phyloP scores from a whole-genome alignment of 352 stramenopile genomes.

The Phytophthora syringae region DNA sequence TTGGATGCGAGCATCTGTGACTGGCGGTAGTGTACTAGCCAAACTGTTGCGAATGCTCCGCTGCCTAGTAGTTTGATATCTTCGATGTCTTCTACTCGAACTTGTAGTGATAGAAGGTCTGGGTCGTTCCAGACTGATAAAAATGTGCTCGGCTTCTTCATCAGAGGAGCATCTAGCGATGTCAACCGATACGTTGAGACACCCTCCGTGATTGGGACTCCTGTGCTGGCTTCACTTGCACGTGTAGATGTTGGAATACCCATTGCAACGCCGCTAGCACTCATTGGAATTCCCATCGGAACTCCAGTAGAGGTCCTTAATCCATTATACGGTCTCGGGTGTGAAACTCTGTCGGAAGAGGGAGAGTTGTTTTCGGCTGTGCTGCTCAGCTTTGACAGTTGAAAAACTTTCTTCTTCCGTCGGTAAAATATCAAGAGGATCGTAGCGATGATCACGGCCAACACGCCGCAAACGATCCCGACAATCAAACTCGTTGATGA shows the following conservation, averaged over 20 bases:
- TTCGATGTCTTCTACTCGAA: conserved; percentile 36
- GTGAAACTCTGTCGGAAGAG: conserved; percentile 12
- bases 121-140: conserved; percentile 41
- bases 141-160: conserved; percentile 16
- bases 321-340: conserved; percentile 11
- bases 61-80: conserved; percentile 34
- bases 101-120: conserved; percentile 32
- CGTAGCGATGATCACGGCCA: conserved; percentile 14
- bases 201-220: conserved; percentile 10
- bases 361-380: conserved; percentile 20
- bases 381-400: conserved; percentile 24
- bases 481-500: conserved; percentile 26
- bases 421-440: conserved; percentile 24
- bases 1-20: conserved; percentile 38
- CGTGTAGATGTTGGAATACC: conserved; percentile 18
- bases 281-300: conserved; percentile 32
- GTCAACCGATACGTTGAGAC: conserved; percentile 10
- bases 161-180: conserved; percentile 4
- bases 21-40: conserved; percentile 33
- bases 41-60: conserved; percentile 40
- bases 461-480: conserved; percentile 24
- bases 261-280: conserved; percentile 20
- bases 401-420: conserved; percentile 14
- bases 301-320: conserved; percentile 26
- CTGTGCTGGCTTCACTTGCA: conserved; percentile 12